These are phyloP conservation scores for Ogataea methanolica DNA, from an alignment of 805 yeast species.

Conservation along the genomic window DNA sequence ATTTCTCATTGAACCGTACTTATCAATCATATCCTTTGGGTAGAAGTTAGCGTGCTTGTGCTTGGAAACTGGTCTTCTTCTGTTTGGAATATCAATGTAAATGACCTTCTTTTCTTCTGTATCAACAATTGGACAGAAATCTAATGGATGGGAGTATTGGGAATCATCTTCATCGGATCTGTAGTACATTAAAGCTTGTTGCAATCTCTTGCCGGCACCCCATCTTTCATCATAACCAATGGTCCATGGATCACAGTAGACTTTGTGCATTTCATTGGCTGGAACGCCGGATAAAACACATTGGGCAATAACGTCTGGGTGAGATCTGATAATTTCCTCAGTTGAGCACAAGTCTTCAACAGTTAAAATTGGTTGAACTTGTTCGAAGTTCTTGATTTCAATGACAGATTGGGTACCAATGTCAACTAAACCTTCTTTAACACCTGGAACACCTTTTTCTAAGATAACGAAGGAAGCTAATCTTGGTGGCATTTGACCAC, in stretches of 20 bases:
- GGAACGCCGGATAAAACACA: conserved; percentile 68
- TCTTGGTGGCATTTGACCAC: conserved; percentile 62
- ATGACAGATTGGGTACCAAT: conserved; percentile 43
- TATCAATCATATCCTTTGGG: conserved; percentile 57
- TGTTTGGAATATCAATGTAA: conserved; percentile 68
- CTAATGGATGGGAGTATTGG: conserved; percentile 63
- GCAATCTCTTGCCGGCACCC: conserved; percentile 71
- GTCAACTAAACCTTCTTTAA: conserved; percentile 69
- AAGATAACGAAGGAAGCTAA: conserved; percentile 62
- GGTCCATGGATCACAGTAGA: conserved; percentile 67
- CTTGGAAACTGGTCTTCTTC: conserved; percentile 68
- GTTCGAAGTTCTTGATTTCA: conserved; percentile 45
- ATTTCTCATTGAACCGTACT: conserved; percentile 59
- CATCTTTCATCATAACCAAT: conserved; percentile 64
- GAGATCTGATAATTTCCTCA: conserved; percentile 63
- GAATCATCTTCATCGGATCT: conserved; percentile 74
- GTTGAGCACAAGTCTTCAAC: conserved; percentile 60
- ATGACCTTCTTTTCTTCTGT: conserved; percentile 65
- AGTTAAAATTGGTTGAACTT: conserved; percentile 72
- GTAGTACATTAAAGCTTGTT: conserved; percentile 78
- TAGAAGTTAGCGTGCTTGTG: conserved; percentile 67
- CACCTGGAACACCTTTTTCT: conserved; percentile 53
- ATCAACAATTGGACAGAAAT: conserved; percentile 79
- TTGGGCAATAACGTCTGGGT: conserved; percentile 69
- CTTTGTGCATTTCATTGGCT: conserved; percentile 51